These are phyloP conservation scores for Umbellularia californica DNA, from an alignment of 164 flowering plant species.

Conservation along the genomic window DNA sequence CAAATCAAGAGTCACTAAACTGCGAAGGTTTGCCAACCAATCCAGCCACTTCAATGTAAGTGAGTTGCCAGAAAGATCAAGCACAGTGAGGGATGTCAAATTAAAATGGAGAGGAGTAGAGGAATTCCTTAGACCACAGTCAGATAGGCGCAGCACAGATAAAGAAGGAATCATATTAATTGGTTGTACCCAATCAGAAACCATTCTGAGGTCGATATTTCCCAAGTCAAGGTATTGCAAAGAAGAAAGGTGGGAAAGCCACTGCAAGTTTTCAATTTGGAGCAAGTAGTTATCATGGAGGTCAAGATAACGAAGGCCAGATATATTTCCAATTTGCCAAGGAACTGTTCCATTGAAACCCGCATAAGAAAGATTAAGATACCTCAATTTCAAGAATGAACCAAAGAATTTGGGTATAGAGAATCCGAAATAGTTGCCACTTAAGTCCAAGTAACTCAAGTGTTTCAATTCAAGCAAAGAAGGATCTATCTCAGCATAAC, in stretches of 20 bases:
- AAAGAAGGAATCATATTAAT: conserved; percentile 12
- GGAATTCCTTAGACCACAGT: neutral
- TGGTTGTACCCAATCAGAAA: conserved; percentile 1
- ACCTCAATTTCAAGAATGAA: neutral
- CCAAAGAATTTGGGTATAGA: neutral
- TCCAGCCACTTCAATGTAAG: neutral
- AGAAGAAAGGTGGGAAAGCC: conserved; percentile 14
- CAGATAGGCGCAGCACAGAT: neutral
- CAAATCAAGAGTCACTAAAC: too few relatives aligned
- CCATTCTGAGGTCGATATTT: neutral
- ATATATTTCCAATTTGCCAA: conserved; percentile 14
- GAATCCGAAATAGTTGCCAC: neutral
- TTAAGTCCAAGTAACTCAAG: conserved; percentile 1
- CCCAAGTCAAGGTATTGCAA: conserved; percentile 10
- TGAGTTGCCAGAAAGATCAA: neutral
- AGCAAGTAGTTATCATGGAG: neutral
- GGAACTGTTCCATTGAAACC: neutral
- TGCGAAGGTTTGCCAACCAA: neutral
- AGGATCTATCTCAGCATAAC: neutral
- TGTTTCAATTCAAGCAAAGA: conserved; percentile 1
- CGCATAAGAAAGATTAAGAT: neutral
- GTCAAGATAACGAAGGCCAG: neutral
- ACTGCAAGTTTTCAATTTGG: conserved; percentile 4
- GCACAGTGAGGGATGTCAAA: neutral
- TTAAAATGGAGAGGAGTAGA: neutral